Conservation (phyloP, 164 flowering plant species). For the Aristolochia californica region DNA sequence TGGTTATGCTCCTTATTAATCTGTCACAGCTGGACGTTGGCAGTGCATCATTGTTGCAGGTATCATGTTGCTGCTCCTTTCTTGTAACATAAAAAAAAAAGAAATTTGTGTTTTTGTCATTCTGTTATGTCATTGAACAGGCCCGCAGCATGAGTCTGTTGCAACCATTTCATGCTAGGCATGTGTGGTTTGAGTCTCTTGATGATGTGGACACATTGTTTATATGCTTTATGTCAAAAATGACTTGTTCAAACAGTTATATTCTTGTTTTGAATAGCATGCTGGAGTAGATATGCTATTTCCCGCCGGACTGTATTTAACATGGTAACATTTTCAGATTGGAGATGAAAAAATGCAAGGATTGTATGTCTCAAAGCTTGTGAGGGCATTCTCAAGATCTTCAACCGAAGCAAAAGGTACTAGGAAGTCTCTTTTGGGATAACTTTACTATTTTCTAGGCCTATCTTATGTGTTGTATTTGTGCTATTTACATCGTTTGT, state of each 20-base stretch:
- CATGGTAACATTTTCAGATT: slow-evolving; percentile 24
- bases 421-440: not conserved
- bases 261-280: too few species aligned
- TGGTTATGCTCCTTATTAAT: slow-evolving; percentile 85
- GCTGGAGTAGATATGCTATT: not conserved
- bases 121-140: not conserved
- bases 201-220: too few species aligned
- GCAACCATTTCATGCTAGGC: too few species aligned
- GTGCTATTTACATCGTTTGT: slow-evolving; percentile 7
- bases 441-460: not conserved
- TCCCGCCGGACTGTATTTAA: not conserved
- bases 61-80: slow-evolving; percentile 13
- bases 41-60: slow-evolving; percentile 82
- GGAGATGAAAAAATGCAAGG: slow-evolving; percentile 84
- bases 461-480: not conserved
- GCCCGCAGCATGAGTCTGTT: too few species aligned
- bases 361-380: slow-evolving; percentile 81
- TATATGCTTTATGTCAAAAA: too few species aligned
- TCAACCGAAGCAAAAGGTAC: slow-evolving; percentile 46
- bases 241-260: too few species aligned
- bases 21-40: slow-evolving; percentile 79
- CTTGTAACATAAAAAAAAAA: too few species aligned
- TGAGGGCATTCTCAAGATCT: slow-evolving; percentile 82
- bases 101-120: too few species aligned
- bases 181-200: too few species aligned